Conservation (phyloP, 2,329 filamentous ascomycete species). For the Fusarium nurragi region DNA sequence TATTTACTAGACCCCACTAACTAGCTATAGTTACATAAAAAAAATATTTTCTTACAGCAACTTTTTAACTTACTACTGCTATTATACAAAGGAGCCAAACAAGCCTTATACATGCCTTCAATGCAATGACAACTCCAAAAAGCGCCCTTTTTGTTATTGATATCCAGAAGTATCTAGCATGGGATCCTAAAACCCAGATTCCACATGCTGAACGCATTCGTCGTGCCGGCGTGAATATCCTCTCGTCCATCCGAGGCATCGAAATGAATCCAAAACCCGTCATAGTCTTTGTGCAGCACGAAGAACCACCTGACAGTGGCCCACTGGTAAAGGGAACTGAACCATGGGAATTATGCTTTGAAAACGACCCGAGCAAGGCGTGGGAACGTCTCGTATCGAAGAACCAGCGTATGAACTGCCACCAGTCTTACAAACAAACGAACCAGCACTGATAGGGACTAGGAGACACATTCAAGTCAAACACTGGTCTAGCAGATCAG, state of each 20-base stretch:
- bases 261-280: background rate
- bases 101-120: background rate
- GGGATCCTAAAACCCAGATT: slow-evolving; percentile 9
- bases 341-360: slow-evolving; percentile 9
- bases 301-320: slow-evolving; percentile 11
- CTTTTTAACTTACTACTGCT: too few species aligned
- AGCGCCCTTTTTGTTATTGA: slow-evolving; percentile 26
- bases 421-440: background rate
- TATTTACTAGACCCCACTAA: too few species aligned
- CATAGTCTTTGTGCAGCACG: slow-evolving; percentile 27
- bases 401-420: slow-evolving; percentile 1
- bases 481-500: background rate
- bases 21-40: too few species aligned
- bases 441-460: background rate
- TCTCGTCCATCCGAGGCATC: background rate
- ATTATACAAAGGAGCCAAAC: too few species aligned
- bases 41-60: too few species aligned
- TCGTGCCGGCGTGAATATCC: slow-evolving; percentile 2
- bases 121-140: background rate
- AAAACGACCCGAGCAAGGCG: background rate
- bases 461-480: slow-evolving; percentile 26
- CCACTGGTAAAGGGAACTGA: slow-evolving; percentile 11
- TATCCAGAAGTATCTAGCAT: slow-evolving; percentile 19
- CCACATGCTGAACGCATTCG: slow-evolving; percentile 9
- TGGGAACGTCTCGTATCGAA: slow-evolving; percentile 14